Evolutionary conservation across 2,329 filamentous ascomycete genomes (phyloP).

Genomic region (Cercospora nicotianae): DNA sequence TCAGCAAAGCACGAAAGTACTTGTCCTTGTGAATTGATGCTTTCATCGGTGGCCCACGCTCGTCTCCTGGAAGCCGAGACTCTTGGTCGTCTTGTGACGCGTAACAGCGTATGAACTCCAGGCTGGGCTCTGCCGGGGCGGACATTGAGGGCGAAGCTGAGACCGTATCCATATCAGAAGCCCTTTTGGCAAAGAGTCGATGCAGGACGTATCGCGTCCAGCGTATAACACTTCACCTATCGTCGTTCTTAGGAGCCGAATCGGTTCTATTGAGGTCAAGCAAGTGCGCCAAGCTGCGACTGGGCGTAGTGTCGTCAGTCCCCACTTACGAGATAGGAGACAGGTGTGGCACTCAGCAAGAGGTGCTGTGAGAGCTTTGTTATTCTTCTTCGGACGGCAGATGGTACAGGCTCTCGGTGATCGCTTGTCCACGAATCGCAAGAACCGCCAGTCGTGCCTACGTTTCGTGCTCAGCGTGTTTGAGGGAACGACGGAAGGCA

Average conservation of each 20-base stretch:
- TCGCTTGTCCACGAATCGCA: not conserved
- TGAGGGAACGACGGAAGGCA: not conserved
- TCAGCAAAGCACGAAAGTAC: not conserved
- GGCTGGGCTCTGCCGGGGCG: not conserved
- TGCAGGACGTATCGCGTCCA: not conserved
- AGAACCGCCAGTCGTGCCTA: not conserved
- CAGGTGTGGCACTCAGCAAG: not conserved
- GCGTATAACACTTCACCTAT: not conserved
- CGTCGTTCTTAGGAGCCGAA: not conserved
- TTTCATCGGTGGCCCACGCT: not conserved
- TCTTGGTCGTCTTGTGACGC: not conserved
- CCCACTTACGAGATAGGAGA: not conserved
- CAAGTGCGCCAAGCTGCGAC: not conserved
- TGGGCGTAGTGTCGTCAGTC: not conserved
- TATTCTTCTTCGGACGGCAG: not conserved
- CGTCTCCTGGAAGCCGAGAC: not conserved
- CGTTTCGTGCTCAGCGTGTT: not conserved
- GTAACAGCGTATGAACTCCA: not conserved
- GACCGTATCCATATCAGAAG: not conserved
- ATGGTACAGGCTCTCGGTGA: not conserved
- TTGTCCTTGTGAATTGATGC: not conserved
- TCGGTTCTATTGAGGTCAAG: not conserved
- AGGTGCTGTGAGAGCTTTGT: not conserved
- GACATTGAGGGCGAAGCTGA: not conserved
- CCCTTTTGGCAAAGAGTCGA: not conserved